A percentile compares a stretch with the other conserved stretches of the same genome.
These are phyloP conservation scores for Dactylellina leptospora DNA, from an alignment of 2,329 filamentous ascomycete species.

Conservation along the genomic window DNA sequence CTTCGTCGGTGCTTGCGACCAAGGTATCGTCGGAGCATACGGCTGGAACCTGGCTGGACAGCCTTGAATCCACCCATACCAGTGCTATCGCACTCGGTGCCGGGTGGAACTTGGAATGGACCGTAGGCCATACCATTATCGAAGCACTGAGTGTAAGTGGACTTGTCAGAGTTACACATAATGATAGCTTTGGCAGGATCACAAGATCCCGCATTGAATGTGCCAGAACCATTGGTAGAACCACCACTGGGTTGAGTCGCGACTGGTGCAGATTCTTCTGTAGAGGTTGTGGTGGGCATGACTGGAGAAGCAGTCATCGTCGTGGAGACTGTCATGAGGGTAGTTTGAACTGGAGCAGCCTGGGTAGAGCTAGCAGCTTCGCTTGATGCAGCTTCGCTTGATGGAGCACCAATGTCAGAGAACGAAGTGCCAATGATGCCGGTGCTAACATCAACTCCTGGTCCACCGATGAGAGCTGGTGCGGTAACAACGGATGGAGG, in stretches of 20 bases:
- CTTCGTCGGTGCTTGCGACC: constrained; percentile 42
- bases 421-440: constrained; percentile 38
- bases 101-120: constrained; percentile 47
- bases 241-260: constrained; percentile 16
- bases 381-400: constrained; percentile 4
- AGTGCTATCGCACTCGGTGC: constrained; percentile 42
- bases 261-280: constrained; percentile 3
- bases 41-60: constrained; percentile 37
- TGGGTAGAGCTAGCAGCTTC: background rate
- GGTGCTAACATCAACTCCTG: constrained; percentile 37
- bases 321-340: constrained; percentile 36
- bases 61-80: constrained; percentile 53
- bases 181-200: constrained; percentile 43
- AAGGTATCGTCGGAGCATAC: constrained; percentile 30
- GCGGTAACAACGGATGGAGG: constrained; percentile 39
- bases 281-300: constrained; percentile 6
- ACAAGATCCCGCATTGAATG: constrained; percentile 35
- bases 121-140: constrained; percentile 50
- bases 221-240: constrained; percentile 29
- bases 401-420: constrained; percentile 41
- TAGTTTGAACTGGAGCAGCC: constrained; percentile 31
- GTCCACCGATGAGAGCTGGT: constrained; percentile 47
- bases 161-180: constrained; percentile 37
- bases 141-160: constrained; percentile 49
- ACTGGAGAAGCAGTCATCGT: constrained; percentile 18